Evolutionary conservation across 2,329 filamentous ascomycete genomes (phyloP).

Genomic region (Fusarium metavorans): DNA sequence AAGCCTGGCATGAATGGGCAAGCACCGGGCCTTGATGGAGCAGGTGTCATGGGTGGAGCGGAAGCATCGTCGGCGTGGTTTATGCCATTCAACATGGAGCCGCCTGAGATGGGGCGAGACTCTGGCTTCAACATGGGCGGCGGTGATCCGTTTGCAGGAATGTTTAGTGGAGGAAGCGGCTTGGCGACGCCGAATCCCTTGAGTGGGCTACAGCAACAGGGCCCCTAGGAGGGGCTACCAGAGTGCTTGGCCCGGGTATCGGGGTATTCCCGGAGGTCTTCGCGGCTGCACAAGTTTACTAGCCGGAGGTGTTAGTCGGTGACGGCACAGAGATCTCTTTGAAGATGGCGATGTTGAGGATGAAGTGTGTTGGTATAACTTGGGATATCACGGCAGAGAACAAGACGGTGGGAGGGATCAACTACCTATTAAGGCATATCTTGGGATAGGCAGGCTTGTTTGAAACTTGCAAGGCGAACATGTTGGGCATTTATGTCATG

Average conservation of each 20-base stretch:
- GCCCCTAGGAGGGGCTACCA: constrained; percentile 41
- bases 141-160: constrained; percentile 62
- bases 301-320: constrained; percentile 8
- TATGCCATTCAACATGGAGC: constrained; percentile 91
- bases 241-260: constrained; percentile 21
- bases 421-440: not conserved
- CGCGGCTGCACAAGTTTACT: constrained; percentile 13
- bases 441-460: constrained; percentile 21
- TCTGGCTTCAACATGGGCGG: constrained; percentile 55
- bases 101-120: constrained; percentile 70
- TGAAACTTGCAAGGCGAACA: constrained; percentile 23
- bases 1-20: constrained; percentile 49
- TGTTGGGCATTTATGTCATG: constrained; percentile 18
- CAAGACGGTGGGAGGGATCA: not conserved
- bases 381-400: not conserved
- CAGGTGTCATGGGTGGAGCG: constrained; percentile 46
- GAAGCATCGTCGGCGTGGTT: constrained; percentile 83
- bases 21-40: constrained; percentile 32
- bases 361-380: not conserved
- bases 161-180: constrained; percentile 58
- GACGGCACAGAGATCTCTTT: not conserved
- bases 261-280: constrained; percentile 20
- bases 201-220: constrained; percentile 49
- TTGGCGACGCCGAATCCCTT: constrained; percentile 53
- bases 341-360: not conserved